phyloP scores from a whole-genome alignment of 1,284 basidiomycete species.

The Papiliotrema fonsecae region DNA sequence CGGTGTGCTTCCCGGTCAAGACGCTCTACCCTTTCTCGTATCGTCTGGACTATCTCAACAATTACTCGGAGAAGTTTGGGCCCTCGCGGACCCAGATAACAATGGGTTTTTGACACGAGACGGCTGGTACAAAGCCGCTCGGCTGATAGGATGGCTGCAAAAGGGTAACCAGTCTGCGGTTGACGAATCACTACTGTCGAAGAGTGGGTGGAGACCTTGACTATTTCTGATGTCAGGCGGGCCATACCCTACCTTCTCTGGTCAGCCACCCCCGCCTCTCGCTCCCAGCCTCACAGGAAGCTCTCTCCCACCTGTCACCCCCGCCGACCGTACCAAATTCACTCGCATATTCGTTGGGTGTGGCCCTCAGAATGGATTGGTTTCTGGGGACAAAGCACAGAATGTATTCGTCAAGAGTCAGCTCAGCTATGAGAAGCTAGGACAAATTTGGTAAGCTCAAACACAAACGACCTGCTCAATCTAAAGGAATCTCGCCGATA shows the following conservation, averaged over 20 bases:
- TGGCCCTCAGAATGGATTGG: conserved; percentile 68
- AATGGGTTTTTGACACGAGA: conserved; percentile 84
- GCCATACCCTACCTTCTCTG: conserved; percentile 73
- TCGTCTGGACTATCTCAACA: conserved; percentile 70
- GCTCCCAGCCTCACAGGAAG: conserved; percentile 18
- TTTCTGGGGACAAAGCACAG: conserved; percentile 82
- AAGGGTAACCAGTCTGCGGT: conserved; percentile 53
- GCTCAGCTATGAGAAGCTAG: conserved; percentile 80
- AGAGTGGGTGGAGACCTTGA: conserved; percentile 18
- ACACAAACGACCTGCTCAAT: neutral
- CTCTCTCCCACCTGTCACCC: conserved; percentile 61
- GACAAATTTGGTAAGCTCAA: conserved; percentile 83
- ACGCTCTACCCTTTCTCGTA: conserved; percentile 73
- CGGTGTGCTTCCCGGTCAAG: conserved; percentile 76
- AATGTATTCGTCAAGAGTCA: conserved; percentile 92
- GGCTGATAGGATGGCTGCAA: conserved; percentile 91
- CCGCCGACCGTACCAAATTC: conserved; percentile 79
- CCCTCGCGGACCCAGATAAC: conserved; percentile 84
- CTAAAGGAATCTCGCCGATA: conserved; percentile 84
- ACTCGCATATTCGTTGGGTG: conserved; percentile 68
- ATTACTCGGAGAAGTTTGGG: conserved; percentile 92
- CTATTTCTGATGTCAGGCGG: conserved; percentile 67
- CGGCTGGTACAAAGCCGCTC: conserved; percentile 76
- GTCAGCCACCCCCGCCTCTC: conserved; percentile 53
- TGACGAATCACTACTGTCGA: conserved; percentile 19